phyloP scores from a whole-genome alignment of 2,329 filamentous ascomycete species.

The Venturia asperata region DNA sequence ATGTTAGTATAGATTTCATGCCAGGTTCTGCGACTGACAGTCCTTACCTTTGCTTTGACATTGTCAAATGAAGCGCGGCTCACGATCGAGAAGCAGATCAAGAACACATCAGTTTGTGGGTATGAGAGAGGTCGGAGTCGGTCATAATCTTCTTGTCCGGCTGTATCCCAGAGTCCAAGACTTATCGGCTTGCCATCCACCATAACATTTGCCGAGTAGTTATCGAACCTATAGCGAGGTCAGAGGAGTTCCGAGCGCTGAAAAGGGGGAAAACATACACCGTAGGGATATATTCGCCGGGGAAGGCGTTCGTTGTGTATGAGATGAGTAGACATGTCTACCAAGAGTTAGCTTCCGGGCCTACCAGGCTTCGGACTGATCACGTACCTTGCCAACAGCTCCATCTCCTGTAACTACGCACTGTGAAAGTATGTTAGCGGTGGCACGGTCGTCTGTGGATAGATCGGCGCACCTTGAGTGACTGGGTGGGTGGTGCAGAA shows the following conservation, averaged over 20 bases:
- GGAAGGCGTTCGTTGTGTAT: conserved; percentile 98
- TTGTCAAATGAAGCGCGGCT: conserved; percentile 98
- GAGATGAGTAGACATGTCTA: conserved; percentile 98
- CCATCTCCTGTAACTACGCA: conserved; percentile 98
- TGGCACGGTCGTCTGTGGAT: conserved; percentile 15
- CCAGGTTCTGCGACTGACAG: conserved; percentile 14
- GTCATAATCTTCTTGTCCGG: conserved; percentile 97
- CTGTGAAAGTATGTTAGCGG: conserved; percentile 40
- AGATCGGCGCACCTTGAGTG: conserved; percentile 62
- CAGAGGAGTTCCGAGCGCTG: conserved; percentile 21
- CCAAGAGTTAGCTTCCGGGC: conserved; percentile 26
- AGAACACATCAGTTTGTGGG: conserved; percentile 95
- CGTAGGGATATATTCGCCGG: conserved; percentile 99
- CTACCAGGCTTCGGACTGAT: conserved; percentile 21
- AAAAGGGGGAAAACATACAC: conserved; percentile 54
- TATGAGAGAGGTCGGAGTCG: conserved; percentile 90
- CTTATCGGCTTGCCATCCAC: conserved; percentile 98
- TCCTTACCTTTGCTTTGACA: conserved; percentile 84
- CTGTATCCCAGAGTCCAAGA: conserved; percentile 95
- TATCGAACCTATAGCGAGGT: conserved; percentile 67
- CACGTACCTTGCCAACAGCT: conserved; percentile 91
- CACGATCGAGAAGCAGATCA: conserved; percentile 98
- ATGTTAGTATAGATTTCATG: neutral
- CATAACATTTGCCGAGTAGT: conserved; percentile 98
- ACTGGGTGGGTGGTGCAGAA: conserved; percentile 79